These are phyloP conservation scores for Blastomyces gilchristii DNA, from an alignment of 2,329 filamentous ascomycete species.

Conservation along the genomic window DNA sequence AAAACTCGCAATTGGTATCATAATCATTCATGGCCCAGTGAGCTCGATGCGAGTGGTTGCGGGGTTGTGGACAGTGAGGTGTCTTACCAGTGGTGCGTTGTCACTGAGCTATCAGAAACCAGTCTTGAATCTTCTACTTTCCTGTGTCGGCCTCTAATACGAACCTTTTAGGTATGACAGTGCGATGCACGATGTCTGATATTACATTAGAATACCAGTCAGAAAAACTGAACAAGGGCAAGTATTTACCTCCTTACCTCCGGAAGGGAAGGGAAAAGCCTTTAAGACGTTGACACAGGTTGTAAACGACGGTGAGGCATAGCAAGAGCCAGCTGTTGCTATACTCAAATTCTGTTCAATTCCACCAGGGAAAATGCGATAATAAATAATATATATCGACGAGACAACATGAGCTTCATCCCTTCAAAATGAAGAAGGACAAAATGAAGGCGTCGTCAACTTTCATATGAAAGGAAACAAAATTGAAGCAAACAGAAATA, in stretches of 20 bases:
- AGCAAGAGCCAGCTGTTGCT: conserved; percentile 13
- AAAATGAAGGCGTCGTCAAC: not conserved
- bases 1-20: not conserved
- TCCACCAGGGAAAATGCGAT: not conserved
- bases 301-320: not conserved
- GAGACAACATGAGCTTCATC: not conserved
- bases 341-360: conserved; percentile 2
- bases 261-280: not conserved
- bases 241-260: not conserved
- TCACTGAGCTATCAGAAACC: not conserved
- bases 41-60: not conserved
- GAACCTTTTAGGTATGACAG: not conserved
- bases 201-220: not conserved
- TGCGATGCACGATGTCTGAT: not conserved
- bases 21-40: not conserved
- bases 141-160: not conserved
- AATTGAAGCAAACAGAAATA: conserved; percentile 3
- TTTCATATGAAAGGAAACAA: conserved; percentile 11
- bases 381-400: not conserved
- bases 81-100: conserved; percentile 1
- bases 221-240: not conserved
- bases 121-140: not conserved
- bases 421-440: not conserved
- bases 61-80: not conserved
- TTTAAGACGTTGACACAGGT: not conserved